phyloP scores from a whole-genome alignment of 2,329 filamentous ascomycete species.

The Dactylellina leptospora region DNA sequence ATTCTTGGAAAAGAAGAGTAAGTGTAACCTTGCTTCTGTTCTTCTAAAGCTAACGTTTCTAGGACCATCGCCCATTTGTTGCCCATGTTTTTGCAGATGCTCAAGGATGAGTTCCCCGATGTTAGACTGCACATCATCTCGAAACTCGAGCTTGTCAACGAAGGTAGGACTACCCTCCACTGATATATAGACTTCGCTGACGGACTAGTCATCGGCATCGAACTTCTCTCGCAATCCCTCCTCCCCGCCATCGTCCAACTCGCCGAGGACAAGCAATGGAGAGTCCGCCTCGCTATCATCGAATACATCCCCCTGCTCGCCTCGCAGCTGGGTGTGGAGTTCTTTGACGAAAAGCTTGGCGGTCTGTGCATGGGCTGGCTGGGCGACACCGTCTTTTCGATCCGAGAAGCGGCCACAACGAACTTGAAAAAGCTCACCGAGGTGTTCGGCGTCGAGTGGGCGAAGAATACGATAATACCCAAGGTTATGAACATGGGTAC shows the following conservation, averaged over 20 bases:
- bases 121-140: constrained; percentile 99
- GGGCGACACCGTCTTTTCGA: constrained; percentile 97
- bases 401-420: constrained; percentile 94
- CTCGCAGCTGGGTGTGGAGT: constrained; percentile 92
- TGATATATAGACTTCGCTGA: constrained; percentile 31
- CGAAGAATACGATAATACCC: constrained; percentile 93
- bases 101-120: constrained; percentile 98
- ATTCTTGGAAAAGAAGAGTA: constrained; percentile 98
- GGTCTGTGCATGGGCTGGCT: constrained; percentile 98
- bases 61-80: constrained; percentile 95
- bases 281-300: constrained; percentile 95
- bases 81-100: constrained; percentile 99
- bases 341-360: constrained; percentile 97
- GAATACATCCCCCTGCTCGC: constrained; percentile 98
- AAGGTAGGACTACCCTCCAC: constrained; percentile 67
- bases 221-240: constrained; percentile 92
- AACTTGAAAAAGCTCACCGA: constrained; percentile 99
- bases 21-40: constrained; percentile 59
- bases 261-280: constrained; percentile 99
- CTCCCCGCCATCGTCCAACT: constrained; percentile 96
- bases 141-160: constrained; percentile 98
- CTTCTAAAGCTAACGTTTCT: constrained; percentile 54
- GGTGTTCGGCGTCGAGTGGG: constrained; percentile 98
- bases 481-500: constrained; percentile 99
- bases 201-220: constrained; percentile 89